Base-by-base conservation (phyloP, 768 basidiomycete species). In the Paxillus involutus region DNA sequence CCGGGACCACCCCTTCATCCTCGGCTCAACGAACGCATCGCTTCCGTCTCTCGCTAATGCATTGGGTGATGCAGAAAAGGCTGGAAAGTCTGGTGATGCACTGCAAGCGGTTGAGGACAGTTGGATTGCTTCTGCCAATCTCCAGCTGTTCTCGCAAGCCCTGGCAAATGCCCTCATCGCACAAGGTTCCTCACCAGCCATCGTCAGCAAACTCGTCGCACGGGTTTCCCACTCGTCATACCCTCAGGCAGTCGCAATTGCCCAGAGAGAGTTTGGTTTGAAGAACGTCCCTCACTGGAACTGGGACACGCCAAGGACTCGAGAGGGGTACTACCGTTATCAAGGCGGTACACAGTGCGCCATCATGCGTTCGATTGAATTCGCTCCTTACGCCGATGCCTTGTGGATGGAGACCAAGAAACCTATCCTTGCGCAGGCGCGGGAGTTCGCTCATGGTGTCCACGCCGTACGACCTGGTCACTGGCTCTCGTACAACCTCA, bases 361-460 rank as follows among this genome's bases (percentile, higher is more conserved):
- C 10, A 81, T 98, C 64, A 88, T 91, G 73, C 91, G 96, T 55
- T 90, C 89, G 16, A 78, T 94, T 54, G 94, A 93, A 26, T 98
- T 92, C 64, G 94, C 94, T 29, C 96, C 95, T 3, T 94, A 95
- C 71, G 90, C 93, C 47, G 94, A 95, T 71, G 73, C 91, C 51
- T 65, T 95, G 61, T 94, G 93, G 92, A 95, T 95, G 94, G 93
- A 95, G 79, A 99, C 97, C 44, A 93, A 94, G 78, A 88, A 83
- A 61, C 97, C 97, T 13, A 95, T 98, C 70, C 74, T 95, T 48
- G 73, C 84, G 3, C 97, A 99, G 72, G 97, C 97, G 14, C 80
- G 80, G 62, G 91, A 97, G 75, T 98, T 99, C 66, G 88, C 95
- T 6, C 77, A 81, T 10, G 94, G 96, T 44, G 94, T 98, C 35